Conservation (phyloP, 2,329 filamentous ascomycete genomes). For the Beauveria varroae region DNA sequence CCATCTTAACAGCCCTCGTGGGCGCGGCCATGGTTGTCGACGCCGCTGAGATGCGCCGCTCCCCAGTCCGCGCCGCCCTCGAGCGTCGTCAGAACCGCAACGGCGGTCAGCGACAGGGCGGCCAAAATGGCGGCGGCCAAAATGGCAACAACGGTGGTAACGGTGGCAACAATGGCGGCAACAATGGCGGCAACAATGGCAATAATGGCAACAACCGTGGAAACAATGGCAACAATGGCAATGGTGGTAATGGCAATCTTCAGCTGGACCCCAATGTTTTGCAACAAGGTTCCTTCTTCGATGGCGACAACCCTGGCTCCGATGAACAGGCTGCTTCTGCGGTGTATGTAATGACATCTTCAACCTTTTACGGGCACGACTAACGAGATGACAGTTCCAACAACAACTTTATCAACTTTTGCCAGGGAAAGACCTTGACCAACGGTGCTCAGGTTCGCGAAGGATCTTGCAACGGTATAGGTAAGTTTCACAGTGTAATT, state of each 20-base stretch:
- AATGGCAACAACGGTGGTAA: conserved; percentile 12
- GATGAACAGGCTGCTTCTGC: conserved; percentile 44
- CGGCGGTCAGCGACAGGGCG: conserved; percentile 15
- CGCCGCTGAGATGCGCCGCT: conserved; percentile 33
- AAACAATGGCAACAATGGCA: conserved; percentile 8
- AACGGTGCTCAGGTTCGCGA: conserved; percentile 50
- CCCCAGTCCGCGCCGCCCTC: conserved; percentile 29
- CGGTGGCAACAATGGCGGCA: conserved; percentile 14
- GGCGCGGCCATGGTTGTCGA: conserved; percentile 39
- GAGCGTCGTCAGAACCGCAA: conserved; percentile 32
- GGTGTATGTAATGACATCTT: conserved; percentile 33
- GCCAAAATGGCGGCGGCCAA: conserved; percentile 17
- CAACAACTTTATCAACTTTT: conserved; percentile 59
- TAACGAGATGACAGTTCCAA: conserved; percentile 37
- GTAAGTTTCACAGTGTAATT: conserved; percentile 32
- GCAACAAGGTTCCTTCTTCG: too few relatives aligned
- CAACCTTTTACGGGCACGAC: neutral
- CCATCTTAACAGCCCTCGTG: conserved; percentile 40
- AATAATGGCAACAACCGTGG: conserved; percentile 13
- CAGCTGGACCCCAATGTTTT: too few relatives aligned
- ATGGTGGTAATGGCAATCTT: too few relatives aligned
- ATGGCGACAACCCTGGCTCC: conserved; percentile 29
- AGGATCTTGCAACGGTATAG: conserved; percentile 58
- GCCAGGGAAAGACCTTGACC: conserved; percentile 44
- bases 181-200: conserved; percentile 13